Evolutionary conservation across 352 stramenopile species (phyloP).

Genomic region (Pythium insidiosum): DNA sequence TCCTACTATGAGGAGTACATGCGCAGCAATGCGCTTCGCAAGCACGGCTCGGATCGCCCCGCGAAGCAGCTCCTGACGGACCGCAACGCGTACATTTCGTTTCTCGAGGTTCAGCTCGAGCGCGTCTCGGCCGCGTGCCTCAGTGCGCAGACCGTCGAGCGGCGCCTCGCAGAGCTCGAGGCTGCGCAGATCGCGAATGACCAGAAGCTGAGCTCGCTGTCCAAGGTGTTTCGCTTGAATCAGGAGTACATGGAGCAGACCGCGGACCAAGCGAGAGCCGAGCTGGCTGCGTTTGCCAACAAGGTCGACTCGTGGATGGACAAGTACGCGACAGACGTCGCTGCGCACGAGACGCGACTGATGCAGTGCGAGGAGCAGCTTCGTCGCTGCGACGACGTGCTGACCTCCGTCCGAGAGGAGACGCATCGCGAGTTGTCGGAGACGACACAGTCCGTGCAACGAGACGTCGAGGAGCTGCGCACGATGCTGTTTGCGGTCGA

Average conservation of each 20-base stretch:
- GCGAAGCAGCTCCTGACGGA: slow-evolving; percentile 78
- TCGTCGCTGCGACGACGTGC: slow-evolving; percentile 27
- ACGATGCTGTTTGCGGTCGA: slow-evolving; percentile 35
- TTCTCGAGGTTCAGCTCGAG: slow-evolving; percentile 84
- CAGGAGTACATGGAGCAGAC: slow-evolving; percentile 67
- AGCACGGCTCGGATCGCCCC: slow-evolving; percentile 42
- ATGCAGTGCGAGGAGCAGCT: slow-evolving; percentile 29
- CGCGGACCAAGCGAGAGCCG: slow-evolving; percentile 24
- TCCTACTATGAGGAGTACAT: slow-evolving; percentile 85
- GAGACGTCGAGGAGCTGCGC: slow-evolving; percentile 43
- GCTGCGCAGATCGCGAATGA: slow-evolving; percentile 28
- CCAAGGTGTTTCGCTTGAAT: slow-evolving; percentile 60
- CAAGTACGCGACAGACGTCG: slow-evolving; percentile 42
- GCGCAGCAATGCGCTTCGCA: slow-evolving; percentile 61
- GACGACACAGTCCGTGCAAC: slow-evolving; percentile 13
- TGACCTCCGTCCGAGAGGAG: slow-evolving; percentile 25
- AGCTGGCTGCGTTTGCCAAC: slow-evolving; percentile 24
- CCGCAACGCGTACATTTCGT: slow-evolving; percentile 81
- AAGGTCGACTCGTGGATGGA: slow-evolving; percentile 58
- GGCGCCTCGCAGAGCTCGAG: slow-evolving; percentile 47
- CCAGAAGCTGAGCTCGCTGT: slow-evolving; percentile 54
- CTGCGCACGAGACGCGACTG: slow-evolving; percentile 25
- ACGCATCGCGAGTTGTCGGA: slow-evolving; percentile 18
- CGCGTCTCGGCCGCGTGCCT: slow-evolving; percentile 77
- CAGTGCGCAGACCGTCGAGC: slow-evolving; percentile 59